Conservation (phyloP, 2,329 filamentous ascomycete genomes). For the Paecilomyces sp. region DNA sequence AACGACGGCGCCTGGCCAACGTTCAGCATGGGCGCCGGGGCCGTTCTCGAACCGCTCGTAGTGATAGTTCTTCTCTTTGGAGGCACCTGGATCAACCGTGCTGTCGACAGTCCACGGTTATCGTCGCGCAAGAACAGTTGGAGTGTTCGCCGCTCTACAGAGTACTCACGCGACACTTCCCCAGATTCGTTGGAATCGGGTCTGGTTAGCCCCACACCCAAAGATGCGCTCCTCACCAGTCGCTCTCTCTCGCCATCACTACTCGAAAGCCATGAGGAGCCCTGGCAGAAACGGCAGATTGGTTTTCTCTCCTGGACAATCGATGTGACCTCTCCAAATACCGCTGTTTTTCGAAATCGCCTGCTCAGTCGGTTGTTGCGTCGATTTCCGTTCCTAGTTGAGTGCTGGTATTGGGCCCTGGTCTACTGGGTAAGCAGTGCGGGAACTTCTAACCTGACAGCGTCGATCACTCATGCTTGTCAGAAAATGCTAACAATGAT, state of each 20-base stretch:
- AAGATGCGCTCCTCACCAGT: constrained; percentile 28
- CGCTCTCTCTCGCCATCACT: constrained; percentile 34
- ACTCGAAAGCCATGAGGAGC: constrained; percentile 32
- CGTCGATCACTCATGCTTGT: not conserved
- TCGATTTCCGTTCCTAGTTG: constrained; percentile 64
- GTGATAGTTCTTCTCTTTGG: constrained; percentile 54
- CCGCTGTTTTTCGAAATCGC: constrained; percentile 51
- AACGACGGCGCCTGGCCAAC: not conserved
- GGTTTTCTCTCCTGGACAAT: constrained; percentile 39
- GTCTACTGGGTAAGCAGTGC: constrained; percentile 62
- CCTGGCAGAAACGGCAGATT: constrained; percentile 46
- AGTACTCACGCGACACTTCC: constrained; percentile 19
- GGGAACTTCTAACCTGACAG: not conserved
- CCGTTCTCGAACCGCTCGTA: constrained; percentile 55
- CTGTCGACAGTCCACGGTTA: constrained; percentile 27
- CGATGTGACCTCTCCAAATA: constrained; percentile 55
- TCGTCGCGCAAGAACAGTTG: constrained; percentile 7
- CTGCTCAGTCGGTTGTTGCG: constrained; percentile 57
- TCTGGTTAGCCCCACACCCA: constrained; percentile 26
- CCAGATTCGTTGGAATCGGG: constrained; percentile 35
- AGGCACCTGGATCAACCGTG: constrained; percentile 56
- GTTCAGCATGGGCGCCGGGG: constrained; percentile 46
- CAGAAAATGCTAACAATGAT: constrained; percentile 3
- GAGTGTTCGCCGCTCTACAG: constrained; percentile 13
- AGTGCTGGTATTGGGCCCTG: constrained; percentile 70